Evolutionary conservation across 345 rosid genomes (phyloP), one percentile per base, ranked within the genome.

Genomic region (Pistacia vera): DNA sequence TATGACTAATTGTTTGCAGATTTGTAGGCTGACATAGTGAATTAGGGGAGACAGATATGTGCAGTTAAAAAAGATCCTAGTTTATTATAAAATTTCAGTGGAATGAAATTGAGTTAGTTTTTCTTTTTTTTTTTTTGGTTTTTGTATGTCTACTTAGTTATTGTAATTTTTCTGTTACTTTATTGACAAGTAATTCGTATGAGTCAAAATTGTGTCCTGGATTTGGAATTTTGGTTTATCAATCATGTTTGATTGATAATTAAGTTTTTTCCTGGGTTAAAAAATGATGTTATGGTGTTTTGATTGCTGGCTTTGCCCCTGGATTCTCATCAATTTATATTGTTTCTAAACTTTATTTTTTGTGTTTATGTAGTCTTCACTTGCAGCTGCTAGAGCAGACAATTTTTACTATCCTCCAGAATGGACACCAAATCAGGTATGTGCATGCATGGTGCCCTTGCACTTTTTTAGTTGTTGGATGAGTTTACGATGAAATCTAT

Each of bases 341-440:
- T 58, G 48, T 11, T 72, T 17, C 36, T 85, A 64, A 65, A 79
- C 60, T 65, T 1, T 6, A 56, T 30, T 59, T 5, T 69, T 68
- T 78, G 56, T 74, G 55, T 44, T 74, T 78, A 63, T 87, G 88
- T 86, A 92, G 99, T 97, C 99, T 85, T 83, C 98, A 4, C 88
- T 97, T 73, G 93, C 98, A 74, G 98, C 97, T 64, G 99, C 98
- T 16, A 89, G 99, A 84, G 98, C 98, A 2, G 97, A 97, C 76
- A 92, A 97, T 84, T 97, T 92, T 78, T 97, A 97, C 86, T 92
- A 91, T 71, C 98, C 98, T 3, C 98, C 97, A 59, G 97, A 97
- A 92, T 97, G 97, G 98, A 84, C 91, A 57, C 98, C 97, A 0
- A 84, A 91, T 74, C 90, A 93, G 90, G 92, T 91, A 77, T 55